A percentile compares a stretch with the other conserved stretches of the same genome.
Evolutionary conservation across 179 eudicot genomes (phyloP).

Genomic region (Sideroxylon spinosum): DNA sequence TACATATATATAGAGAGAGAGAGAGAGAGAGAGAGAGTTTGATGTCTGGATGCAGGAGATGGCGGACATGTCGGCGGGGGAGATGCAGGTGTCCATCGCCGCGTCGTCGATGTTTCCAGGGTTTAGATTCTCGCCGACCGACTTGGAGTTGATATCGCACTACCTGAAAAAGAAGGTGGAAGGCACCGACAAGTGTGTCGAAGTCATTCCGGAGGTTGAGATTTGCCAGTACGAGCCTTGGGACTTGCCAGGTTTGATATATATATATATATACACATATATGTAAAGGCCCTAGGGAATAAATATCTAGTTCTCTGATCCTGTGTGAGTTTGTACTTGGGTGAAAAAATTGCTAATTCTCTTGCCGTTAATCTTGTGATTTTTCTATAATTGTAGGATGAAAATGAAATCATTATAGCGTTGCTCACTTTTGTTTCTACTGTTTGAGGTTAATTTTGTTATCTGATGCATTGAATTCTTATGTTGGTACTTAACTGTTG

Average conservation of each 20-base stretch:
- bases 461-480: no score
- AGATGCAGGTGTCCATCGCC: slow-evolving; percentile 31
- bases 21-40: neutral
- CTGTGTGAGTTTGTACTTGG: no score
- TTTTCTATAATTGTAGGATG: no score
- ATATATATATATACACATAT: no score
- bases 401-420: no score
- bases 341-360: no score
- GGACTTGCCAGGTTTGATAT: slow-evolving; percentile 74
- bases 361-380: no score
- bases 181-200: slow-evolving; percentile 48
- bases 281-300: no score
- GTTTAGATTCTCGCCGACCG: slow-evolving; percentile 71
- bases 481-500: no score
- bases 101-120: slow-evolving; percentile 62
- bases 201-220: slow-evolving; percentile 61
- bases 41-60: neutral
- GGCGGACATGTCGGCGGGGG: slow-evolving; percentile 11
- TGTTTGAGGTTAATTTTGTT: no score
- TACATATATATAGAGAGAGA: slow-evolving; percentile 5
- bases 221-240: slow-evolving; percentile 69
- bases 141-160: slow-evolving; percentile 54
- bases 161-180: slow-evolving; percentile 58
- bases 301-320: no score
- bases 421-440: no score